Conservation (phyloP, 495 filamentous ascomycete species). For the Xylaria intraflava region DNA sequence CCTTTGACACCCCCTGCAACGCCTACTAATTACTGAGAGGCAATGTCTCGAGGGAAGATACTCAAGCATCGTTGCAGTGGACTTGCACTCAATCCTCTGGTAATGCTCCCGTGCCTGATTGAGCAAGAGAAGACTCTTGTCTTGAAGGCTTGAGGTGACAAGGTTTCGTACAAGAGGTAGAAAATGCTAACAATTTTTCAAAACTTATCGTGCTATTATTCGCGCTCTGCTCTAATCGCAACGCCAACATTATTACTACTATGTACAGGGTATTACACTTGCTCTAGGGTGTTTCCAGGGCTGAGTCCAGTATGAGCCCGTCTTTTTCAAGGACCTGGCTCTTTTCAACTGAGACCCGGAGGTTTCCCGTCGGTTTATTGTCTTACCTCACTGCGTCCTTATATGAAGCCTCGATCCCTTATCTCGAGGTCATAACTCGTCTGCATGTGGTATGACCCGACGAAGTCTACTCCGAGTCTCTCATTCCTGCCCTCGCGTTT, state of each 20-base stretch:
- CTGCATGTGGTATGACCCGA: constrained; percentile 8
- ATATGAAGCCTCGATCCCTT: constrained; percentile 19
- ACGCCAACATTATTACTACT: neutral
- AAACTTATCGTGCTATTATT: neutral
- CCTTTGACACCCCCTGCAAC: neutral
- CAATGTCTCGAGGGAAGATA: neutral
- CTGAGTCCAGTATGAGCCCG: no score
- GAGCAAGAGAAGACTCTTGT: neutral
- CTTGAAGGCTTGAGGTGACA: no score
- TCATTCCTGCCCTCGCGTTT: neutral
- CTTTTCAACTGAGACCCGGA: no score
- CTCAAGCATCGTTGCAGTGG: neutral
- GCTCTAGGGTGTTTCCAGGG: neutral
- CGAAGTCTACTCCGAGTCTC: constrained; percentile 2
- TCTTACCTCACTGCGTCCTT: neutral
- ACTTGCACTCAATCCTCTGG: neutral
- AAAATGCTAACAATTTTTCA: neutral
- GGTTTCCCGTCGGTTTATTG: no score
- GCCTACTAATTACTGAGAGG: no score
- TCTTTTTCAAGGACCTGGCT: no score
- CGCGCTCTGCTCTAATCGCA: neutral
- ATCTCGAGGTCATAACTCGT: constrained; percentile 13
- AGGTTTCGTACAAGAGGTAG: no score
- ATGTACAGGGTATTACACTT: neutral
- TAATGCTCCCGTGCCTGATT: no score